These are phyloP conservation scores for Phytophthora cajani DNA, from an alignment of 352 stramenopile species.

Conservation along the genomic window DNA sequence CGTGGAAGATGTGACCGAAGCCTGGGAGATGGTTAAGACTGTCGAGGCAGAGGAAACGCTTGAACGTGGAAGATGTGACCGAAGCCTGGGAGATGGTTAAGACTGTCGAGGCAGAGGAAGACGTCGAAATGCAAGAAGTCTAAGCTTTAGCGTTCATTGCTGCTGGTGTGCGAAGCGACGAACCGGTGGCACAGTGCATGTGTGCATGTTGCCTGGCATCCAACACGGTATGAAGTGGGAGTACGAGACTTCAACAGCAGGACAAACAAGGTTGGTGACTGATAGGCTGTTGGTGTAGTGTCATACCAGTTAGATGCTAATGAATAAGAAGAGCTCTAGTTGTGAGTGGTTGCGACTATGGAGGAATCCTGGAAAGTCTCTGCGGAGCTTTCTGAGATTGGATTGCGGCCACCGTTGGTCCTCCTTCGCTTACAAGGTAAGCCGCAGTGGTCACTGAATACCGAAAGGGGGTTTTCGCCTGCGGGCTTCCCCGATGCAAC, in stretches of 20 bases:
- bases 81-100: too few species aligned
- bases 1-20: too few species aligned
- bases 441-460: background rate
- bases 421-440: slow-evolving; percentile 2
- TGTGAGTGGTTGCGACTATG: slow-evolving; percentile 9
- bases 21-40: too few species aligned
- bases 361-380: slow-evolving; percentile 1
- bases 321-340: background rate
- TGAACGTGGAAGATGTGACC: too few species aligned
- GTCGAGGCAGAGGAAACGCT: too few species aligned
- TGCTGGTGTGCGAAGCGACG: too few species aligned
- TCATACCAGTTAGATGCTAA: slow-evolving; percentile 5
- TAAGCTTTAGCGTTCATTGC: too few species aligned
- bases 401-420: background rate
- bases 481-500: slow-evolving; percentile 9
- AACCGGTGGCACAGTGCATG: too few species aligned
- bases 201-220: too few species aligned
- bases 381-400: slow-evolving; percentile 2
- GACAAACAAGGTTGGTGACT: background rate
- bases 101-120: too few species aligned
- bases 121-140: too few species aligned
- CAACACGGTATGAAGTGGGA: too few species aligned
- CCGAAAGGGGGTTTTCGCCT: slow-evolving; percentile 2
- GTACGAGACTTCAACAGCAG: background rate
- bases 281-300: background rate